phyloP scores from a whole-genome alignment of 768 basidiomycete species.

The Tricholoma bakamatsutake region DNA sequence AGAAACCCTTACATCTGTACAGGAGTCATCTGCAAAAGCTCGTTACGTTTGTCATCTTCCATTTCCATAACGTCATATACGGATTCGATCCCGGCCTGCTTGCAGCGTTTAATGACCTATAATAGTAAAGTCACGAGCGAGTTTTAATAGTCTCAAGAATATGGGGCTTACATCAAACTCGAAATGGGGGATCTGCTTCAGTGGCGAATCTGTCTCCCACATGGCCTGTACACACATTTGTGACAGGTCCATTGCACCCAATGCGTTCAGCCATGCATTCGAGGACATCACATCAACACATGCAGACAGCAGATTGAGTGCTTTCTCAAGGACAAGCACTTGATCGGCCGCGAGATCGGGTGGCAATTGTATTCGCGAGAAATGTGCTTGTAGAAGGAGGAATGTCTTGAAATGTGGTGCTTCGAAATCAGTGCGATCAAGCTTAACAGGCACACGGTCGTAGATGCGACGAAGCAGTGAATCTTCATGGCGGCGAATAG shows the following conservation, averaged over 20 bases:
- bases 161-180: slow-evolving; percentile 63
- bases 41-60: slow-evolving; percentile 85
- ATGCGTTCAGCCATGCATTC: slow-evolving; percentile 89
- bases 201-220: slow-evolving; percentile 95
- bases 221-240: slow-evolving; percentile 99
- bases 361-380: slow-evolving; percentile 87
- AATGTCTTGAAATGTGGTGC: slow-evolving; percentile 98
- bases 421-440: slow-evolving; percentile 77
- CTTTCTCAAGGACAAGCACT: slow-evolving; percentile 79
- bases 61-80: slow-evolving; percentile 99
- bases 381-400: slow-evolving; percentile 94
- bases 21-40: slow-evolving; percentile 78
- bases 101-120: slow-evolving; percentile 80
- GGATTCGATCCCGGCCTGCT: slow-evolving; percentile 72
- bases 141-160: background rate
- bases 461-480: slow-evolving; percentile 81
- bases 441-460: slow-evolving; percentile 94
- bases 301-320: slow-evolving; percentile 85
- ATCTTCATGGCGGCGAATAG: slow-evolving; percentile 94
- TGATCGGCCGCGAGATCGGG: slow-evolving; percentile 95
- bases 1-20: slow-evolving; percentile 70
- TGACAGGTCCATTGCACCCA: slow-evolving; percentile 95
- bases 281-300: slow-evolving; percentile 98
- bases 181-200: slow-evolving; percentile 97
- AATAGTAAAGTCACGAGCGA: background rate